Evolutionary conservation across 2,329 filamentous ascomycete genomes (phyloP).

Genomic region (Aspergillus sclerotialis): DNA sequence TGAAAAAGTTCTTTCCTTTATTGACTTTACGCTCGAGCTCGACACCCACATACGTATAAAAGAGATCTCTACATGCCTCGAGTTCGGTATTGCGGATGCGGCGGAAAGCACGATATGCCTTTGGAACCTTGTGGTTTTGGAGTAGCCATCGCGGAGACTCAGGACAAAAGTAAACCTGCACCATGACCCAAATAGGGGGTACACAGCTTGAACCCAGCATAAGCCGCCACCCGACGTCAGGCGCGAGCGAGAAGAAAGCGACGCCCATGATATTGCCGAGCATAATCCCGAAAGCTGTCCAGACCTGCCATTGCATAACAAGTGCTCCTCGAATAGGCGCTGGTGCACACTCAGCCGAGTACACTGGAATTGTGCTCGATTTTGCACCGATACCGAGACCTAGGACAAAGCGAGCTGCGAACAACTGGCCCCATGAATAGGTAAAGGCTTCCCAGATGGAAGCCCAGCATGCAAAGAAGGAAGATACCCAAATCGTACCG

Average conservation of each 20-base stretch:
- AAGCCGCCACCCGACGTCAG: constrained; percentile 59
- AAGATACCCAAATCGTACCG: constrained; percentile 70
- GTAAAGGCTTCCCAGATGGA: constrained; percentile 57
- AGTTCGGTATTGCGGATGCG: constrained; percentile 37
- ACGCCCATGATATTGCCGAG: constrained; percentile 55
- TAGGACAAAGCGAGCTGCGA: constrained; percentile 64
- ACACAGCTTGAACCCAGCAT: constrained; percentile 64
- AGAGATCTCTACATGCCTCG: constrained; percentile 39
- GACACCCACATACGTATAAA: constrained; percentile 48
- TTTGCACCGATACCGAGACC: constrained; percentile 75
- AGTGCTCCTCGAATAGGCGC: constrained; percentile 64
- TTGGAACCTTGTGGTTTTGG: constrained; percentile 34
- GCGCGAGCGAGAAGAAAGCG: constrained; percentile 51
- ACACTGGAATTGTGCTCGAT: constrained; percentile 67
- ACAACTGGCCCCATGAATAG: constrained; percentile 64
- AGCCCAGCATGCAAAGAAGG: constrained; percentile 56
- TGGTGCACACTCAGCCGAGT: constrained; percentile 67
- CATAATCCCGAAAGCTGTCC: constrained; percentile 46
- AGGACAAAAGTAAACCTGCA: constrained; percentile 58
- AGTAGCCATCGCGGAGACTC: constrained; percentile 46
- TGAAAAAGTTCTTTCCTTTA: constrained; percentile 34
- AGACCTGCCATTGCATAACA: constrained; percentile 75
- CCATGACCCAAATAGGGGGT: constrained; percentile 51
- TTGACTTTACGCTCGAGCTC: constrained; percentile 52
- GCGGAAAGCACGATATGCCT: constrained; percentile 37